Evolutionary conservation across 1,284 basidiomycete genomes (phyloP).

Genomic region (Retiboletus fuscus): DNA sequence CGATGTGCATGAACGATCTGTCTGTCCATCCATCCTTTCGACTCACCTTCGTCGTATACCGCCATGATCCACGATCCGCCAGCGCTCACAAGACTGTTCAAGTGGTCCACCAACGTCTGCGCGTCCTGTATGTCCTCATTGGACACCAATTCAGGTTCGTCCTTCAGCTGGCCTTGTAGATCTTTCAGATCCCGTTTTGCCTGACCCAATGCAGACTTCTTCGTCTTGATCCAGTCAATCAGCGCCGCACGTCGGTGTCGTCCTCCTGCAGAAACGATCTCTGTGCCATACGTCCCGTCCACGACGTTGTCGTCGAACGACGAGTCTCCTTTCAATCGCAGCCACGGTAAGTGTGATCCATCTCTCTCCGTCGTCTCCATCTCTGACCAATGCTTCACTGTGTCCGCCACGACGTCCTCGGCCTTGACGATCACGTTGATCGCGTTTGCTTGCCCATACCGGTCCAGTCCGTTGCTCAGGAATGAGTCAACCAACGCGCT

Average conservation of each 20-base stretch:
- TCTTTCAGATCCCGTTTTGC: not conserved
- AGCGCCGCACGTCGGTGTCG: not conserved
- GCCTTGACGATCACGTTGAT: not conserved
- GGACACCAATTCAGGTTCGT: not conserved
- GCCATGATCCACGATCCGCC: not conserved
- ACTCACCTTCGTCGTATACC: not conserved
- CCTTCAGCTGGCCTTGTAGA: not conserved
- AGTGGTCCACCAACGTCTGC: not conserved
- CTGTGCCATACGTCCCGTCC: not conserved
- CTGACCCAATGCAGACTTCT: rapidly evolving
- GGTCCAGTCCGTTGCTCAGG: not conserved
- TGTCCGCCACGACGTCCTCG: not conserved
- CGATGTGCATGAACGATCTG: too few species aligned
- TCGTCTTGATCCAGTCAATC: not conserved
- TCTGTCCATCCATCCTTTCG: too few species aligned
- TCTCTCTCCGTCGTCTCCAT: not conserved
- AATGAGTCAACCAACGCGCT: not conserved
- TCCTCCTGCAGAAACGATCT: not conserved
- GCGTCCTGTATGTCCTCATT: not conserved
- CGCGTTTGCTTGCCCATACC: not conserved
- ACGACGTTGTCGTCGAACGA: not conserved
- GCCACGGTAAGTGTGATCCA: not conserved
- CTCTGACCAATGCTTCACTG: not conserved
- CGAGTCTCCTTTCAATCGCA: not conserved
- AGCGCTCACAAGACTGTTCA: not conserved